These are phyloP conservation scores for Xylariaceae sp. DNA, from an alignment of 2,329 filamentous ascomycete genomes.

Conservation along the genomic window DNA sequence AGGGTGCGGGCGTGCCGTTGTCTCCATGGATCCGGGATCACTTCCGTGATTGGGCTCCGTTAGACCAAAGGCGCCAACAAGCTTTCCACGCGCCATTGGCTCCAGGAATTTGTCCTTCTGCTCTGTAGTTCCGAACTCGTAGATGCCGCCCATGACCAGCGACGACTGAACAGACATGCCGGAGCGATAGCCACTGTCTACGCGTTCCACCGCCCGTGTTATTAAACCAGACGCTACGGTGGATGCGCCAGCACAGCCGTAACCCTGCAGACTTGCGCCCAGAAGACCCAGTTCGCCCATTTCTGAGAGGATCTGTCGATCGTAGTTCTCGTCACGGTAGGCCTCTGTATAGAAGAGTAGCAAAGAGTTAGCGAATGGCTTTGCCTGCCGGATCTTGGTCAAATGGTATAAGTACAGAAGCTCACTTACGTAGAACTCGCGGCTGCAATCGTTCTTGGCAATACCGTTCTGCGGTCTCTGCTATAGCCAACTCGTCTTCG, in stretches of 20 bases:
- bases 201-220: conserved; percentile 81
- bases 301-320: conserved; percentile 77
- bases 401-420: not conserved
- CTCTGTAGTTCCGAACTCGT: conserved; percentile 81
- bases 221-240: conserved; percentile 87
- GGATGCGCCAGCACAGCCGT: conserved; percentile 81
- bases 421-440: conserved; percentile 68
- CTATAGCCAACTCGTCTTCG: conserved; percentile 84
- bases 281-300: conserved; percentile 91
- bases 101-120: conserved; percentile 82
- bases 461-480: conserved; percentile 86
- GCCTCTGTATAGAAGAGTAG: conserved; percentile 24
- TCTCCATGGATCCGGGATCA: conserved; percentile 89
- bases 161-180: conserved; percentile 93
- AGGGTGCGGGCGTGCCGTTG: conserved; percentile 75
- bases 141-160: conserved; percentile 86
- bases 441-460: conserved; percentile 87
- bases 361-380: conserved; percentile 11
- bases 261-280: conserved; percentile 79
- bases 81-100: conserved; percentile 72
- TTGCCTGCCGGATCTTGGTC: not conserved
- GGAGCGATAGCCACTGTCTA: conserved; percentile 86
- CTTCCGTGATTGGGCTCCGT: conserved; percentile 93
- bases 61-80: conserved; percentile 80
- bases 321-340: conserved; percentile 78